Base-by-base conservation (phyloP, 306 rosid genomes). In the Rubus parviflorus region DNA sequence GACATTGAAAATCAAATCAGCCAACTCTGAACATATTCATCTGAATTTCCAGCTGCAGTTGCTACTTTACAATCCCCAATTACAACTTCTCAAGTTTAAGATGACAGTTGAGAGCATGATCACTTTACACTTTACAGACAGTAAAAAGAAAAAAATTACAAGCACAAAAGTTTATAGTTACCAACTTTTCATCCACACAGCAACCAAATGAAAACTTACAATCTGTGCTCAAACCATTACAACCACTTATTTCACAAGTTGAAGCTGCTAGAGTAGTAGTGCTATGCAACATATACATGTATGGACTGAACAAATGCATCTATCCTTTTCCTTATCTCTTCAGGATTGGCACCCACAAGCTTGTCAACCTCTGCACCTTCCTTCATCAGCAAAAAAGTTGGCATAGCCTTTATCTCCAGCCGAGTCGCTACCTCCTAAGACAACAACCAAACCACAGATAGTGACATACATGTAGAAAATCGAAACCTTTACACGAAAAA, bases 321-420 rank as follows among this genome's bases (percentile, higher is more conserved):
- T 17, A 95, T 78, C 92, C 86, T 87, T 86, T 89, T 95, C 97
- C 85, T 90, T 66, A 92, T 77, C 96, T 90, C 99, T 62, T 95
- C 97, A 3, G 97, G 93, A 83, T 95, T 90, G 47, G 99, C 99
- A 88, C 97, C 99, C 75, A 95, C 89, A 17, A 92, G 46, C 84
- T 86, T 95, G 53, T 89, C 97, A 40, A 75, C 61, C 17, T 71
- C 74, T 80, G 52, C 77, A 70, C 96, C 94, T 19, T 82, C 84
- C 79, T 76, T 95, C 75, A 92, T 64, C 76, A 95, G 40, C 87
- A 87, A 9, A 82, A 95, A 95, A 4, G 98, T 94, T 35, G 97
- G 98, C 98, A 94, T 94, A 19, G 97, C 98, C 85, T 85, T 92
- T 81, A 94, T 53, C 56, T 84, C 91, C 85, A 90, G 54, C 66